Percentiles rank a stretch among this genome's conserved stretches.
These are phyloP conservation scores for Cercophora sp. DNA, from an alignment of 495 filamentous ascomycete genomes.

Conservation along the genomic window DNA sequence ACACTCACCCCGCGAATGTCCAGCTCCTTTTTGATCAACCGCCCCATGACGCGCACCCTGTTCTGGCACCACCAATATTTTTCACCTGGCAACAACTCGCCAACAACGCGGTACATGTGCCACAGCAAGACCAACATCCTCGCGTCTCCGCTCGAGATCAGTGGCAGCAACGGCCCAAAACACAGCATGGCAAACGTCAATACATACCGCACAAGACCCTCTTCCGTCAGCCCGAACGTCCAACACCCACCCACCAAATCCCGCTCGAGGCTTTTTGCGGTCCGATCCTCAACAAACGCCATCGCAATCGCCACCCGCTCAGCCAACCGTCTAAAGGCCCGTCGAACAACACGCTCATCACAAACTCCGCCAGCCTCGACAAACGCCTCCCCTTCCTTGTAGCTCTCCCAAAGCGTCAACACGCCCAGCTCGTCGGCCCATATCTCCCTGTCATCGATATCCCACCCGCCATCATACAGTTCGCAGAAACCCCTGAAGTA, in stretches of 20 bases:
- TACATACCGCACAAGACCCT: slow-evolving; percentile 21
- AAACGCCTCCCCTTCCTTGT: slow-evolving; percentile 19
- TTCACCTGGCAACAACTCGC: slow-evolving; percentile 12
- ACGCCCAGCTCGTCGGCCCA: background rate
- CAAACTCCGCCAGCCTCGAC: slow-evolving; percentile 3
- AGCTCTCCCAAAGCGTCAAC: slow-evolving; percentile 17
- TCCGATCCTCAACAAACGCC: slow-evolving; percentile 12
- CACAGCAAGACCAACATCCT: slow-evolving; percentile 22
- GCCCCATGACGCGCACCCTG: slow-evolving; percentile 16
- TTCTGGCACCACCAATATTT: slow-evolving; percentile 24
- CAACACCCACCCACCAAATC: no score
- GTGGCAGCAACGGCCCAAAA: slow-evolving; percentile 20
- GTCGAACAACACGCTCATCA: slow-evolving; percentile 2
- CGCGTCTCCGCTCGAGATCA: slow-evolving; percentile 23
- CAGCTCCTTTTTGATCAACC: slow-evolving; percentile 17
- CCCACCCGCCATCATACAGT: slow-evolving; percentile 17
- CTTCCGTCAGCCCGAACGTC: no score
- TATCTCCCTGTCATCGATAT: background rate
- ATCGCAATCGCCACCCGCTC: slow-evolving; percentile 17
- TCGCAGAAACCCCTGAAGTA: slow-evolving; percentile 9
- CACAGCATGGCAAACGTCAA: slow-evolving; percentile 28
- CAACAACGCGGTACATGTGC: slow-evolving; percentile 22
- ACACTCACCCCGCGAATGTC: slow-evolving; percentile 14
- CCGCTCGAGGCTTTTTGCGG: no score
- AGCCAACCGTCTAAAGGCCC: slow-evolving; percentile 13